Evolutionary conservation across 2,329 filamentous ascomycete species (phyloP).

Genomic region (Pseudogymnoascus sp.): DNA sequence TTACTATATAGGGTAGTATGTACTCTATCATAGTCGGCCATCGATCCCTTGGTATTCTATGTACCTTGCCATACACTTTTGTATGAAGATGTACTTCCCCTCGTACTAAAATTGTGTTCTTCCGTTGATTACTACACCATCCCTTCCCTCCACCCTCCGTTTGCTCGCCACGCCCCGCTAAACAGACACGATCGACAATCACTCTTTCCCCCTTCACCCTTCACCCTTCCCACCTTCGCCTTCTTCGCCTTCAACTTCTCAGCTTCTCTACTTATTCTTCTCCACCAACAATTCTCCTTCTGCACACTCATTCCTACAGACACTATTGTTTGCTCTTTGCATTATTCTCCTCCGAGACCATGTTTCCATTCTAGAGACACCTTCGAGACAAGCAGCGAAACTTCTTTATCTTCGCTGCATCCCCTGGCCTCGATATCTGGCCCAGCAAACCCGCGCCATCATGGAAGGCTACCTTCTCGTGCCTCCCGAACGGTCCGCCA

Average conservation of each 20-base stretch:
- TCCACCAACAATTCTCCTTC: not conserved
- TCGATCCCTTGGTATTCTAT: not conserved
- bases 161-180: conserved; percentile 5
- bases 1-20: not conserved
- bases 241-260: conserved; percentile 1
- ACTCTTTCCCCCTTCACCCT: not conserved
- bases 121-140: not conserved
- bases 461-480: conserved; percentile 45
- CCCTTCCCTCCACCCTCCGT: not conserved
- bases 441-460: not conserved
- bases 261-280: not conserved
- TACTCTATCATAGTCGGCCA: not conserved
- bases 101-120: conserved; percentile 1
- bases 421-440: not conserved
- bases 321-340: not conserved
- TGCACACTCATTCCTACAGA: not conserved
- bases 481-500: conserved; percentile 44
- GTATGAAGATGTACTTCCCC: not conserved
- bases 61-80: not conserved
- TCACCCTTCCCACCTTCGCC: not conserved
- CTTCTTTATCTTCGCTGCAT: conserved; percentile 5
- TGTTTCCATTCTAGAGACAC: not conserved
- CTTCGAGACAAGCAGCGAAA: not conserved
- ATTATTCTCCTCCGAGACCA: not conserved
- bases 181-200: conserved; percentile 2